These are phyloP conservation scores for Trematosphaeria pertusa DNA, from an alignment of 2,329 filamentous ascomycete species.

Conservation along the genomic window DNA sequence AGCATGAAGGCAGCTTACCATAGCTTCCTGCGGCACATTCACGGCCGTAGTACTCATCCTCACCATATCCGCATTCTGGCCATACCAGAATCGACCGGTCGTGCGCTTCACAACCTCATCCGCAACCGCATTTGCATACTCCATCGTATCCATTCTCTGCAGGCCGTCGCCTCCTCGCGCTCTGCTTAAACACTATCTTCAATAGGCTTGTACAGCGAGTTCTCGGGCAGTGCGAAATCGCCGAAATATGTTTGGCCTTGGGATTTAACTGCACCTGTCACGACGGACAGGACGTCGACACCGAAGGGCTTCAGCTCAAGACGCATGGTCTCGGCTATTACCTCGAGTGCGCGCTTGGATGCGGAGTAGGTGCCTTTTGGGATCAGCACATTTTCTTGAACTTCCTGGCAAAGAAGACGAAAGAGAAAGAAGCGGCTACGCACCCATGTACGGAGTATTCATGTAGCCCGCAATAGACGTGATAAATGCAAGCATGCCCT, in stretches of 20 bases:
- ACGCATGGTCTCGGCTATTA: slow-evolving; percentile 25
- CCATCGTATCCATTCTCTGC: slow-evolving; percentile 2
- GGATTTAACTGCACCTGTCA: slow-evolving; percentile 17
- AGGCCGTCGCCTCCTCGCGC: slow-evolving; percentile 13
- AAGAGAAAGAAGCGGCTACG: too few species aligned
- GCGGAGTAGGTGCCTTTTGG: slow-evolving; percentile 34
- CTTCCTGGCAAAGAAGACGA: too few species aligned
- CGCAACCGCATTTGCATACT: slow-evolving; percentile 13
- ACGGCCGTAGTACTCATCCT: background rate
- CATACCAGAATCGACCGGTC: slow-evolving; percentile 17
- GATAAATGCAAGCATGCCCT: slow-evolving; percentile 3
- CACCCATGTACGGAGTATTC: slow-evolving; percentile 2
- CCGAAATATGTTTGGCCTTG: slow-evolving; percentile 13
- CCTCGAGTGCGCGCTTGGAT: slow-evolving; percentile 44
- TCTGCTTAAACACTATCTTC: slow-evolving; percentile 9
- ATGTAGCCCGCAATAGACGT: slow-evolving; percentile 7
- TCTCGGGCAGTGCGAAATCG: slow-evolving; percentile 1
- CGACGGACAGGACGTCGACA: slow-evolving; percentile 18
- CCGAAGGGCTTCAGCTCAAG: slow-evolving; percentile 24
- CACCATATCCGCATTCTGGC: slow-evolving; percentile 11
- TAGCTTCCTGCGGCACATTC: background rate
- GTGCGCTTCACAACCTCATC: slow-evolving; percentile 12
- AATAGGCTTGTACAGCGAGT: slow-evolving; percentile 18
- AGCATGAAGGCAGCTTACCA: background rate
- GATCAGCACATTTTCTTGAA: too few species aligned